Evolutionary conservation across 78 protist genomes (phyloP).

Genomic region (Monocercomonoides exilis): DNA sequence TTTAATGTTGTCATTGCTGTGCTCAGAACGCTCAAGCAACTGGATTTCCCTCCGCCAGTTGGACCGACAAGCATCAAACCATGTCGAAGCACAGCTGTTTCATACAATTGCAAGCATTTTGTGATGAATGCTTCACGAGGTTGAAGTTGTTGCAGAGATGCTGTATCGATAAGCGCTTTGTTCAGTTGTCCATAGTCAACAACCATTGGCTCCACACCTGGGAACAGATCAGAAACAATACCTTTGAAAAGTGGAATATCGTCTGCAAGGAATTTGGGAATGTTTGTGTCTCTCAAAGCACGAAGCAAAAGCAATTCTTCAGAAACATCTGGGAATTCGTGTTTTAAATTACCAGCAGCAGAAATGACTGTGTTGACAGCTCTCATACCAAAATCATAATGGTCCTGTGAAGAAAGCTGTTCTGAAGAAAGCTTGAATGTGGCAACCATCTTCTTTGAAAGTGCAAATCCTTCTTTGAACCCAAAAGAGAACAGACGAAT

Average conservation of each 20-base stretch:
- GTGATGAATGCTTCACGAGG: conserved; percentile 34
- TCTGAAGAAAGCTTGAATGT: conserved; percentile 64
- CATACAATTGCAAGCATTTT: conserved; percentile 65
- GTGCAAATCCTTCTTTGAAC: conserved; percentile 33
- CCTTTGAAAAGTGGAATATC: conserved; percentile 48
- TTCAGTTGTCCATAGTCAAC: conserved; percentile 30
- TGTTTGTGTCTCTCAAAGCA: conserved; percentile 75
- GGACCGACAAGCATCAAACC: conserved; percentile 86
- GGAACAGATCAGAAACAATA: conserved; percentile 61
- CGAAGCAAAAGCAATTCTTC: conserved; percentile 68
- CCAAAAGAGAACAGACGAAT: conserved; percentile 73
- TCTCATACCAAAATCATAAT: conserved; percentile 82
- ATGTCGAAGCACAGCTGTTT: conserved; percentile 60
- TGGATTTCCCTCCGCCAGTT: conserved; percentile 74
- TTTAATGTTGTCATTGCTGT: conserved; percentile 36
- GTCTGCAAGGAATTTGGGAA: conserved; percentile 68
- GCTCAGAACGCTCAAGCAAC: conserved; percentile 32
- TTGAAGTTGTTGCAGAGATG: conserved; percentile 22
- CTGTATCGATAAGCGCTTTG: background rate
- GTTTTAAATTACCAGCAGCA: conserved; percentile 66
- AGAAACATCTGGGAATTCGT: conserved; percentile 20
- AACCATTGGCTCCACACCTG: conserved; percentile 17
- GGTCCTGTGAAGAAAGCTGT: conserved; percentile 65
- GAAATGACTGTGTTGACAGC: conserved; percentile 66
- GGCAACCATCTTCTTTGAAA: conserved; percentile 51